phyloP scores from a whole-genome alignment of 345 rosid genomes.

The Erodium maritimum region DNA sequence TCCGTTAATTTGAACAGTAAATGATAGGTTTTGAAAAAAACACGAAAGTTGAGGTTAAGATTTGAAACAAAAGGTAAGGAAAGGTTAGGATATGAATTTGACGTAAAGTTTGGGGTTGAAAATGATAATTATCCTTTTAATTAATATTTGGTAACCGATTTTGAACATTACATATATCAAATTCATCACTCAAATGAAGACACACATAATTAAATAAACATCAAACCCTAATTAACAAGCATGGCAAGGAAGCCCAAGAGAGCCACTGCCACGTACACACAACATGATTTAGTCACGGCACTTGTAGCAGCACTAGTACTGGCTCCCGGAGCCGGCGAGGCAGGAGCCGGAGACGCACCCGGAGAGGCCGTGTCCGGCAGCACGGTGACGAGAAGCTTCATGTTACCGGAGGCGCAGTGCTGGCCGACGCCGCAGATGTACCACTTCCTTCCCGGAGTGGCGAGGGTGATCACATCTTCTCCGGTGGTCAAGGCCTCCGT shows the following conservation, averaged over 20 bases:
- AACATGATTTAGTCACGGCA: neutral
- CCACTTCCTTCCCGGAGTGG: neutral
- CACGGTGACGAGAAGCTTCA: neutral
- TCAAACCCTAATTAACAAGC: neutral
- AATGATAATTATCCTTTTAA: too few species aligned
- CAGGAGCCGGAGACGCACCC: neutral
- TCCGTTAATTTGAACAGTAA: too few species aligned
- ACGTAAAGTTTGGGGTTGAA: too few species aligned
- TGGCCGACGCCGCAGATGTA: conserved; percentile 2
- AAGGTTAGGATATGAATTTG: too few species aligned
- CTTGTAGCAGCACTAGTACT: neutral
- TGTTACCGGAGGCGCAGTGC: neutral
- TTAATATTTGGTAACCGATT: too few species aligned
- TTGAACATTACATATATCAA: too few species aligned
- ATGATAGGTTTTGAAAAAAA: too few species aligned
- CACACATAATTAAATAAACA: too few species aligned
- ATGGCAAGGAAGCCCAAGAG: neutral
- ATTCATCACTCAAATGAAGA: neutral
- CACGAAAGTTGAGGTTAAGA: too few species aligned
- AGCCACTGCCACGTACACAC: neutral
- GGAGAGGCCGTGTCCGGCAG: neutral
- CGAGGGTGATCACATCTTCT: neutral
- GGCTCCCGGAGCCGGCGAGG: neutral
- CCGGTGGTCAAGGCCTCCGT: neutral
- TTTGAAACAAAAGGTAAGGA: too few species aligned